Evolutionary conservation across 23 red algal species (phyloP), one percentile per base, ranked within the genome.

Genomic region (Pyropia haitanensis): DNA sequence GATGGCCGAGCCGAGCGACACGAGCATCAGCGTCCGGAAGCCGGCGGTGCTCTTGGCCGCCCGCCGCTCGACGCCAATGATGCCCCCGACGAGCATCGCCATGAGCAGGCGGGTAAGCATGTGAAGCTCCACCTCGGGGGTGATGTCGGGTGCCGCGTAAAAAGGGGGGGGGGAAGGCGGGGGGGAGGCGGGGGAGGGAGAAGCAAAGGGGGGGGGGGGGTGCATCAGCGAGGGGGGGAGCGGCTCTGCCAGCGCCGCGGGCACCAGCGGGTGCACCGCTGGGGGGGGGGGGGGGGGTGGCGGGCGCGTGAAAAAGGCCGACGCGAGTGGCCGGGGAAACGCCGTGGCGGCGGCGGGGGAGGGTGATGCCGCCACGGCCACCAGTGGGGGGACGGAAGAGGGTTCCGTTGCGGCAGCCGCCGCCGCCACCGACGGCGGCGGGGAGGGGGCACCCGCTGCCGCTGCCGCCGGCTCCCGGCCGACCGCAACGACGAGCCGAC

Each of bases 21-120:
- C 74, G 34, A 91, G 72, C 18, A 32, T 62, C 49, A 91, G 29
- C 20, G 87, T 91, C 0, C 87, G 62, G 7, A 91, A 55, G 4
- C 87, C 87, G 9, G 87, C 87, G 24, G 71, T 72, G 14, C 76
- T 66, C 66, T 28, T 52, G 7, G 87, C 77, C 19, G 75, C 44
- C 24, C 87, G 72, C 25, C 87, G 72, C 49, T 91, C 87, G 1
- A 68, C 27, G 0, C 87, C 87, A 30, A 91, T 76, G n/a, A 91
- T 56, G 10, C 66, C 87, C 14, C 72, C 87, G 25, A 61, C 62
- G 16, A 67, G 27, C 17, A 82, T 56, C 34, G 87, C 87, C 16
- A 73, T 51, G 5, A 72, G 34, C 60, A 91, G 63, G 4, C 87
- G 87, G 16, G 51, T 29, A 27, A 78, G 51, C 17, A 91, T 82